These are phyloP conservation scores for Pterocarpus macrocarpus DNA, from an alignment of 306 rosid species.

Conservation along the genomic window DNA sequence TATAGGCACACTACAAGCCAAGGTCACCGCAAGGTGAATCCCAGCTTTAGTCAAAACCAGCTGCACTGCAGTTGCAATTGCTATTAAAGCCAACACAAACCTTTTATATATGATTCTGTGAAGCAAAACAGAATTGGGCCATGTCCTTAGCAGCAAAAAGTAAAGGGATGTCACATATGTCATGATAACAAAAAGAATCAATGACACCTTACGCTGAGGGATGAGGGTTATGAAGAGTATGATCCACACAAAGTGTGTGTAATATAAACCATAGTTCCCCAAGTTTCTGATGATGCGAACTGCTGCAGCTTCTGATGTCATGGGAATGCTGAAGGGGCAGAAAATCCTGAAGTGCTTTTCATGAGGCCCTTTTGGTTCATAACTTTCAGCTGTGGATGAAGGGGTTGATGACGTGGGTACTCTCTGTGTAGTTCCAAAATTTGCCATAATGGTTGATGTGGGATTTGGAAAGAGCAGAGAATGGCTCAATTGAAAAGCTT, in stretches of 20 bases:
- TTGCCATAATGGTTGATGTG: constrained; percentile 51
- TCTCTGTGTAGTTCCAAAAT: constrained; percentile 62
- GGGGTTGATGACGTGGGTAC: constrained; percentile 43
- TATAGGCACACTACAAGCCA: constrained; percentile 54
- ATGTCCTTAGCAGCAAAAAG: constrained; percentile 47
- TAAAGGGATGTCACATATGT: constrained; percentile 58
- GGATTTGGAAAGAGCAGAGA: constrained; percentile 9
- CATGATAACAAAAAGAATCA: constrained; percentile 63
- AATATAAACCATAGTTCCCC: constrained; percentile 52
- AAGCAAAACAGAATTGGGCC: constrained; percentile 55
- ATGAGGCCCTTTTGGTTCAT: constrained; percentile 51
- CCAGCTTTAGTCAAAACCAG: constrained; percentile 59
- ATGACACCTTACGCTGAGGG: constrained; percentile 57
- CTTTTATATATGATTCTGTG: constrained; percentile 58
- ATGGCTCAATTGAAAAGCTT: constrained; percentile 20
- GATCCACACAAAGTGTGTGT: constrained; percentile 69
- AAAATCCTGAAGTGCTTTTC: constrained; percentile 46
- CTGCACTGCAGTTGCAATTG: constrained; percentile 55
- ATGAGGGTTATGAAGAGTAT: constrained; percentile 71
- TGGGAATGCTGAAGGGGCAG: constrained; percentile 63
- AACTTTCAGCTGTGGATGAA: constrained; percentile 22
- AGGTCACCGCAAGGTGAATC: constrained; percentile 58
- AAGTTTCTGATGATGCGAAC: constrained; percentile 56
- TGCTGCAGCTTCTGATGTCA: constrained; percentile 61
- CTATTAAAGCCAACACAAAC: constrained; percentile 54